Evolutionary conservation across 352 stramenopile genomes (phyloP).

Genomic region (Phytophthora pistaciae): DNA sequence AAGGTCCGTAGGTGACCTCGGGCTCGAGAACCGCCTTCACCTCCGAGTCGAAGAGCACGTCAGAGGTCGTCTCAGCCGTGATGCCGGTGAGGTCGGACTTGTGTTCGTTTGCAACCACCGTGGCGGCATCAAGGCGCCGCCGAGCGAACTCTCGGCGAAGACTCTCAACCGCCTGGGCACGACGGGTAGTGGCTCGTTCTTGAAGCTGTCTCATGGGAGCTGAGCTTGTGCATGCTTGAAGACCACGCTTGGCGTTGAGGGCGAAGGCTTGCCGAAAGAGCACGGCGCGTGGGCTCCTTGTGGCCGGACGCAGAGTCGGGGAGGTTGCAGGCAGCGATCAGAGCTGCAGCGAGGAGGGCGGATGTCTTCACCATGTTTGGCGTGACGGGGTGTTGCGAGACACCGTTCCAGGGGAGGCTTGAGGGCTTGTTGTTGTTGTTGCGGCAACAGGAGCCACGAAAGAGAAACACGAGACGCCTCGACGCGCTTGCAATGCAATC

Average conservation of each 20-base stretch:
- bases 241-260: neutral
- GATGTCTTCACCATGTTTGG: too few species aligned
- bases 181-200: neutral
- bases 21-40: constrained; percentile 21
- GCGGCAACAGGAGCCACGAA: neutral
- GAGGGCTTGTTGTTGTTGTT: neutral
- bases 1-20: constrained; percentile 36
- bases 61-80: constrained; percentile 14
- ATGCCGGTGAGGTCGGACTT: constrained; percentile 12
- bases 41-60: constrained; percentile 16
- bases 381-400: neutral
- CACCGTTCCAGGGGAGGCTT: neutral
- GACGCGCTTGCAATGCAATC: too few species aligned
- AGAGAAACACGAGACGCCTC: neutral
- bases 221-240: neutral
- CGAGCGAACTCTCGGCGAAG: neutral
- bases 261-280: neutral
- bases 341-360: too few species aligned
- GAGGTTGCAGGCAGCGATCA: neutral
- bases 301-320: neutral
- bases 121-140: neutral
- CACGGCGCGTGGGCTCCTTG: neutral
- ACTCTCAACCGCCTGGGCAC: neutral
- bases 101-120: constrained; percentile 16
- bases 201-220: neutral